Conservation (phyloP, 805 yeast species). For the Candida koratica region DNA sequence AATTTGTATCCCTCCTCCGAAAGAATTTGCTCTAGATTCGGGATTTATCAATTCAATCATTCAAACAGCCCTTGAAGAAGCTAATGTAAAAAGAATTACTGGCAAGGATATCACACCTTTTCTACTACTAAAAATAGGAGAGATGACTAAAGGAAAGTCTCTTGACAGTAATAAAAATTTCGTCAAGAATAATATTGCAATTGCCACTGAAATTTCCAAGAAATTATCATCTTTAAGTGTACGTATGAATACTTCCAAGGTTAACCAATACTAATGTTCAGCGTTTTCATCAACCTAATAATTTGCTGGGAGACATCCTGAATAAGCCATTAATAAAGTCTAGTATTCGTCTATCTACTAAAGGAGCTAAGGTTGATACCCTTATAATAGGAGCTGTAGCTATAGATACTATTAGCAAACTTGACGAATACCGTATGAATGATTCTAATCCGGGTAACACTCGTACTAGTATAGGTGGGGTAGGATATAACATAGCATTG, state of each 20-base stretch:
- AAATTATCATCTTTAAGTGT: slow-evolving; percentile 36
- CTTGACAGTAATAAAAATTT: slow-evolving; percentile 69
- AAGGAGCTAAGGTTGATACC: slow-evolving; percentile 19
- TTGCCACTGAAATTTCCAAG: slow-evolving; percentile 65
- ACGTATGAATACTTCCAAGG: too few species aligned
- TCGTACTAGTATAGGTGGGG: slow-evolving; percentile 69
- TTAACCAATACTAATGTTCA: slow-evolving; percentile 10
- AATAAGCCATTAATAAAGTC: too few species aligned
- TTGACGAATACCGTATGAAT: slow-evolving; percentile 28
- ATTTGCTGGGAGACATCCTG: too few species aligned
- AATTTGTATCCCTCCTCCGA: slow-evolving; percentile 82
- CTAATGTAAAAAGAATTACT: slow-evolving; percentile 45
- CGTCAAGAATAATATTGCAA: slow-evolving; percentile 69
- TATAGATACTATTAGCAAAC: slow-evolving; percentile 60
- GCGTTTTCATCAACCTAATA: neutral
- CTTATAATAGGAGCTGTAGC: slow-evolving; percentile 74
- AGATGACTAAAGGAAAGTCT: slow-evolving; percentile 65
- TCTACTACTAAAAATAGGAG: slow-evolving; percentile 59
- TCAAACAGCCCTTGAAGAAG: slow-evolving; percentile 53
- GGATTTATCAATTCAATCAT: slow-evolving; percentile 53
- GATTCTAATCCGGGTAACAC: slow-evolving; percentile 76
- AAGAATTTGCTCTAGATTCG: slow-evolving; percentile 52
- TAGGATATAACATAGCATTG: slow-evolving; percentile 73
- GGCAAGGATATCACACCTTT: slow-evolving; percentile 85
- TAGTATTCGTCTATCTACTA: too few species aligned